Conservation (phyloP, 495 filamentous ascomycete species). For the Apiosordaria backusii region DNA sequence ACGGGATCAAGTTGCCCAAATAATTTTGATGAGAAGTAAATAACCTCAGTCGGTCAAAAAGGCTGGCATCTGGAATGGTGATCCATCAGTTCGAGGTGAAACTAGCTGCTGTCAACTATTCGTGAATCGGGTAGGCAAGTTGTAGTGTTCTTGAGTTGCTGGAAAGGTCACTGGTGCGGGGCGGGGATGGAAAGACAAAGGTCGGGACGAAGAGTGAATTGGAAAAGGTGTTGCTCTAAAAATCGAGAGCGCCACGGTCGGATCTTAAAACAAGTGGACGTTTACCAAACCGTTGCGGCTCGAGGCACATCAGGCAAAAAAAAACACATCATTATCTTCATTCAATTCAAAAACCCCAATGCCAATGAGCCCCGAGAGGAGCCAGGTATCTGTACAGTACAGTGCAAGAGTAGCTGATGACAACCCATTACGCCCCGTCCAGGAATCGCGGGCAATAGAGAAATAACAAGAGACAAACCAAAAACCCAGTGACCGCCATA, state of each 20-base stretch:
- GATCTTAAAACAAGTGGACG: too few species aligned
- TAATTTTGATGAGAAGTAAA: neutral
- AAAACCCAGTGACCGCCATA: slow-evolving; percentile 10
- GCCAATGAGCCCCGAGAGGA: neutral
- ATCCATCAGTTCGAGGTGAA: too few species aligned
- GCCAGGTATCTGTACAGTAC: slow-evolving; percentile 10
- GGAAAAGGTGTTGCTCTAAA: neutral
- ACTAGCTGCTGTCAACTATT: neutral
- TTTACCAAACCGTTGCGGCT: too few species aligned
- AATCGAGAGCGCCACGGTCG: too few species aligned
- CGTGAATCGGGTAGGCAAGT: too few species aligned
- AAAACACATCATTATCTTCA: neutral
- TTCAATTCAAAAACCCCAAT: neutral
- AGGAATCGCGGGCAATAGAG: slow-evolving; percentile 2
- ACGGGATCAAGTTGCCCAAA: neutral
- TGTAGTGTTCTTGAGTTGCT: too few species aligned
- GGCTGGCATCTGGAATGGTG: too few species aligned
- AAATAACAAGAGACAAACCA: slow-evolving; percentile 7
- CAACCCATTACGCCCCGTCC: slow-evolving; percentile 8
- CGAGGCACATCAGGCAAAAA: neutral
- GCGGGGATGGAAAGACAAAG: neutral
- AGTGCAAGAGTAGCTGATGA: neutral
- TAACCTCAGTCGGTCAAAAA: neutral
- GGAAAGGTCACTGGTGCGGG: neutral
- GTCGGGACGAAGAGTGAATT: neutral